Evolutionary conservation across 2,329 filamentous ascomycete genomes (phyloP).

Genomic region (Madurella fahalii): DNA sequence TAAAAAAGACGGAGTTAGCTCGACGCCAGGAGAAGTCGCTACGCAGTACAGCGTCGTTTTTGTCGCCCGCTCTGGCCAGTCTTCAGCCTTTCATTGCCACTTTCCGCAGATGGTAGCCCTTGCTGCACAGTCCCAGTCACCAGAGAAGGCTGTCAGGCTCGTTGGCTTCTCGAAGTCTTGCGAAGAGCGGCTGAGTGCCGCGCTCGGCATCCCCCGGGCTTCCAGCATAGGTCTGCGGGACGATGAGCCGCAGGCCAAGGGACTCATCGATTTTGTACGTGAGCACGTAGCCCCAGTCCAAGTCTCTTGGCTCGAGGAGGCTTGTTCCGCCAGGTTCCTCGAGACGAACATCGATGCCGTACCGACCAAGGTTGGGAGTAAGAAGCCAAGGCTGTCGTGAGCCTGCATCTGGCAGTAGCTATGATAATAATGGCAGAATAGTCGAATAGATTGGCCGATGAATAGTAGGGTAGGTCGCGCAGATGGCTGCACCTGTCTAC

Average conservation of each 20-base stretch:
- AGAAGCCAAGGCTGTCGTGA: conserved; percentile 29
- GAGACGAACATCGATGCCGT: conserved; percentile 46
- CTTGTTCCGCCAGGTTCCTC: conserved; percentile 35
- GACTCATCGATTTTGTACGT: conserved; percentile 53
- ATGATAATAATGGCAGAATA: neutral
- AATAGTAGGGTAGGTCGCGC: no score
- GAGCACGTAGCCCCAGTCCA: conserved; percentile 49
- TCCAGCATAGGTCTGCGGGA: conserved; percentile 59
- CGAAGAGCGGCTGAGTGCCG: conserved; percentile 53
- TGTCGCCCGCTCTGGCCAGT: conserved; percentile 53
- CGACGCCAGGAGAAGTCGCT: neutral
- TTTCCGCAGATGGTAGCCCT: conserved; percentile 46
- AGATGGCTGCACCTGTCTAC: no score
- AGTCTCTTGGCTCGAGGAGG: conserved; percentile 54
- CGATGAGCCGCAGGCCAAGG: conserved; percentile 53
- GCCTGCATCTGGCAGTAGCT: neutral
- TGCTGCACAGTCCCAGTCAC: conserved; percentile 42
- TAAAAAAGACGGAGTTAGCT: neutral
- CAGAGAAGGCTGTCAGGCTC: conserved; percentile 46
- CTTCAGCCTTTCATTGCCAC: conserved; percentile 56
- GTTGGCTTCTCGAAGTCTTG: conserved; percentile 59
- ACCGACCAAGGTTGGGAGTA: conserved; percentile 37
- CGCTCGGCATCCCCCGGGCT: conserved; percentile 58
- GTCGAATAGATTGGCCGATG: no score
- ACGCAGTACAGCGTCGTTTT: conserved; percentile 51